These are phyloP conservation scores for Boehmeria nivea DNA, from an alignment of 306 rosid species.

Conservation along the genomic window DNA sequence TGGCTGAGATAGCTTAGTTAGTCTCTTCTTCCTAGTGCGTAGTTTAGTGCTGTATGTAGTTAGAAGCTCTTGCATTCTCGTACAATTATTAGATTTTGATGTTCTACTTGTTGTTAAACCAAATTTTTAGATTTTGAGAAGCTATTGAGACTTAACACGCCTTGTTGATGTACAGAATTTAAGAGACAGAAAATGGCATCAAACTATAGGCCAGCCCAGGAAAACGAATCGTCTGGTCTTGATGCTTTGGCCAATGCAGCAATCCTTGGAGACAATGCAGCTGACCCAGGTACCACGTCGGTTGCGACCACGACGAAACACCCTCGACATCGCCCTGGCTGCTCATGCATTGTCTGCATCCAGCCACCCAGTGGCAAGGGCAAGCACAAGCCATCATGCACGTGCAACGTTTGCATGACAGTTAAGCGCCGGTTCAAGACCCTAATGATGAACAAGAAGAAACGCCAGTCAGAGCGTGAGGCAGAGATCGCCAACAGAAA, in stretches of 20 bases:
- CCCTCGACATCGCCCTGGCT: constrained; percentile 98
- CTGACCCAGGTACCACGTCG: constrained; percentile 51
- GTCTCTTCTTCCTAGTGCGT: too few relatives aligned
- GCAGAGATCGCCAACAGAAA: constrained; percentile 87
- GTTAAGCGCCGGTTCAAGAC: constrained; percentile 96
- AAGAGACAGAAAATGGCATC: constrained; percentile 53
- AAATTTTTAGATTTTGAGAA: constrained; percentile 8
- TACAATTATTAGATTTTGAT: too few relatives aligned
- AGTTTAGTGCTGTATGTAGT: too few relatives aligned
- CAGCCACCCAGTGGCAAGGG: constrained; percentile 99
- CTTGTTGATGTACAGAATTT: constrained; percentile 49
- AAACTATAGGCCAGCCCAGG: constrained; percentile 45
- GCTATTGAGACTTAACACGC: not conserved
- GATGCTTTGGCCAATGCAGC: constrained; percentile 95
- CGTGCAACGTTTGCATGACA: constrained; percentile 89
- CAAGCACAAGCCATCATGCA: constrained; percentile 96
- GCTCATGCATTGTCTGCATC: constrained; percentile 99
- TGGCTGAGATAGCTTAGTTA: too few relatives aligned
- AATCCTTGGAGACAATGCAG: constrained; percentile 60
- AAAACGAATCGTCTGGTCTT: constrained; percentile 72
- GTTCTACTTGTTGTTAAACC: too few relatives aligned
- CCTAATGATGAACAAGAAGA: constrained; percentile 91
- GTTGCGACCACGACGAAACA: constrained; percentile 89
- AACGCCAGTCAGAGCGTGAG: constrained; percentile 95
- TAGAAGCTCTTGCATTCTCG: too few relatives aligned